Percentiles rank a stretch among this genome's conserved stretches.
Evolutionary conservation across 139 green algal genomes (phyloP).

Genomic region (Haematococcus lacustris): DNA sequence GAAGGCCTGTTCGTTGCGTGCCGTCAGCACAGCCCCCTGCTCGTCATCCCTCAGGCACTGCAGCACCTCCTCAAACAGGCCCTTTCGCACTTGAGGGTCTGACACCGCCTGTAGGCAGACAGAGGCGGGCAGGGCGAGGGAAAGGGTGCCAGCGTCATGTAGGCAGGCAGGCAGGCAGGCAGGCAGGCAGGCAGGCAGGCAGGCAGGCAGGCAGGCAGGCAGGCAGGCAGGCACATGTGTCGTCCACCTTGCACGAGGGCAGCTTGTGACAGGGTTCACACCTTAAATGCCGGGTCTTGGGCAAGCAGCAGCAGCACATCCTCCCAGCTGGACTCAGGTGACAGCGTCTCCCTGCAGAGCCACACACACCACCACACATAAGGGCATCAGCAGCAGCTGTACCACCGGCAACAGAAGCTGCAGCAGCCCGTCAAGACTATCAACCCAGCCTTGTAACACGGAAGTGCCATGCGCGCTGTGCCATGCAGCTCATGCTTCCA

Average conservation of each 20-base stretch:
- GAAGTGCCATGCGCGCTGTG: background rate
- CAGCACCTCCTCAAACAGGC: conserved; percentile 23
- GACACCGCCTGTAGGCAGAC: conserved; percentile 11
- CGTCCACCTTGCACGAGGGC: no score
- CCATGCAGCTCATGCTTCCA: background rate
- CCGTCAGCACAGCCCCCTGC: background rate
- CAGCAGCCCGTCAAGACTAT: background rate
- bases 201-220: background rate
- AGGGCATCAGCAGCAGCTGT: background rate
- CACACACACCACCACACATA: background rate
- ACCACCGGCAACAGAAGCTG: background rate
- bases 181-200: background rate
- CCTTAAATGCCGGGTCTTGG: background rate
- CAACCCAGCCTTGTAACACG: background rate
- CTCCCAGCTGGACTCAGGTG: background rate
- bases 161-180: background rate
- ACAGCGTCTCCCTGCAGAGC: background rate
- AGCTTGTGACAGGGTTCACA: background rate
- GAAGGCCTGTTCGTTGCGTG: conserved; percentile 5
- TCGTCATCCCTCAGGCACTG: conserved; percentile 14
- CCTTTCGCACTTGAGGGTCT: conserved; percentile 9
- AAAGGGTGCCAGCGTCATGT: background rate
- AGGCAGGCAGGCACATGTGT: background rate
- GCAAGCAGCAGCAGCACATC: background rate
- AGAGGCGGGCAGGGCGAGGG: background rate